phyloP scores from a whole-genome alignment of 768 basidiomycete species.

The Rubroboletus satanas region DNA sequence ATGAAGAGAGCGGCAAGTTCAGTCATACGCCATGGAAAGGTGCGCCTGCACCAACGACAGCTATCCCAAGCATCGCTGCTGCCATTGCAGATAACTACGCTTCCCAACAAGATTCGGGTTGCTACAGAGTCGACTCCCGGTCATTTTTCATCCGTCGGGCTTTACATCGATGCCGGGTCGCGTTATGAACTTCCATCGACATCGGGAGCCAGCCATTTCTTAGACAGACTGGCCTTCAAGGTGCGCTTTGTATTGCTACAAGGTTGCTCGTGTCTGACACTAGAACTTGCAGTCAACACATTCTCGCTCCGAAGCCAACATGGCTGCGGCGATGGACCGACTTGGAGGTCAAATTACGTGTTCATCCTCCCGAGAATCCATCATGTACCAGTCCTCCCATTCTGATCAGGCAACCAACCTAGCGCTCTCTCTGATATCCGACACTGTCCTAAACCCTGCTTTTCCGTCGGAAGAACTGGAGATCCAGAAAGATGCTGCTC shows the following conservation, averaged over 20 bases:
- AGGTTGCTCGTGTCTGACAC: conserved; percentile 1
- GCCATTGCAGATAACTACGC: conserved; percentile 67
- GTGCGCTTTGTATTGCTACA: conserved; percentile 37
- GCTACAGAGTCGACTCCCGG: conserved; percentile 89
- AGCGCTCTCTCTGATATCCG: conserved; percentile 85
- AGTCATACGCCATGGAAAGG: conserved; percentile 37
- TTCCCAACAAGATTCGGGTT: conserved; percentile 88
- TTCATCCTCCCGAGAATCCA: conserved; percentile 86
- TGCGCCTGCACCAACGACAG: conserved; percentile 21
- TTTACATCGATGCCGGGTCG: conserved; percentile 92
- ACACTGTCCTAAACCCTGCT: conserved; percentile 79
- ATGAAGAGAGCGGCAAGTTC: conserved; percentile 42
- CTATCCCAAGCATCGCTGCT: conserved; percentile 28
- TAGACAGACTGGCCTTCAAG: conserved; percentile 97
- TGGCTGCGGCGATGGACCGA: conserved; percentile 75
- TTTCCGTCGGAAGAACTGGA: conserved; percentile 77
- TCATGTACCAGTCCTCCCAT: conserved; percentile 98
- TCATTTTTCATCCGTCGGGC: conserved; percentile 90
- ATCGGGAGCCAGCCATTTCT: conserved; percentile 84
- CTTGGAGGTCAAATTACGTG: conserved; percentile 92
- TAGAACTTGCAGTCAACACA: conserved; percentile 57
- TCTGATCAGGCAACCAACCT: conserved; percentile 78
- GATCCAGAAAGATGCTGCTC: conserved; percentile 79
- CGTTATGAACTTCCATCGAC: conserved; percentile 75
- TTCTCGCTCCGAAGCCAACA: conserved; percentile 67